phyloP scores from a whole-genome alignment of 1,284 basidiomycete genomes.

The Gymnopus androsaceus region DNA sequence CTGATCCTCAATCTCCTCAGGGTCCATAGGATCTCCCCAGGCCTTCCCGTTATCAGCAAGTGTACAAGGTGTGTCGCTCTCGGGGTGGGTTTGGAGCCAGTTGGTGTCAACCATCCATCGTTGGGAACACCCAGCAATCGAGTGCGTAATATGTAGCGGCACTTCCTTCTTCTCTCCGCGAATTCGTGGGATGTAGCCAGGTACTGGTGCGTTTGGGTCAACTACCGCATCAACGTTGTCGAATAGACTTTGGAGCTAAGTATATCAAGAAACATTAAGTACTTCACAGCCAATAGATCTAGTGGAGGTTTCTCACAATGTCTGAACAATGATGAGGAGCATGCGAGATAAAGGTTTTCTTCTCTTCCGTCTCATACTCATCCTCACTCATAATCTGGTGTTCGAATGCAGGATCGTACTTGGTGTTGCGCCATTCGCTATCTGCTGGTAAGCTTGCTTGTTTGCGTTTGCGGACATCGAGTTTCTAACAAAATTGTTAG shows the following conservation, averaged over 20 bases:
- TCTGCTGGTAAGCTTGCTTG: not conserved
- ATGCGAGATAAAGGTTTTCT: not conserved
- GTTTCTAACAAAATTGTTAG: not conserved
- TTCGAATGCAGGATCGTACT: not conserved
- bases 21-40: slow-evolving; percentile 10
- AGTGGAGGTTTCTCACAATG: not conserved
- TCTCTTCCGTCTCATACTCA: too few relatives aligned
- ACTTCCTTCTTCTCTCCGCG: not conserved
- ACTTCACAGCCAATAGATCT: not conserved
- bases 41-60: not conserved
- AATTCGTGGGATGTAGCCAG: not conserved
- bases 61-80: not conserved
- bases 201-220: not conserved
- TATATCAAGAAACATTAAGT: not conserved
- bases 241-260: not conserved
- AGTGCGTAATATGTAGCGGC: not conserved
- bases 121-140: not conserved
- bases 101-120: not conserved
- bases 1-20: not conserved
- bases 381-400: not conserved
- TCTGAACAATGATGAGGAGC: not conserved
- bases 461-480: not conserved
- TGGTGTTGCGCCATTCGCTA: not conserved
- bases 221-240: not conserved
- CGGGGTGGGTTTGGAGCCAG: not conserved